Conservation (phyloP, 768 basidiomycete species). For the Phaeotremella skinneri region DNA sequence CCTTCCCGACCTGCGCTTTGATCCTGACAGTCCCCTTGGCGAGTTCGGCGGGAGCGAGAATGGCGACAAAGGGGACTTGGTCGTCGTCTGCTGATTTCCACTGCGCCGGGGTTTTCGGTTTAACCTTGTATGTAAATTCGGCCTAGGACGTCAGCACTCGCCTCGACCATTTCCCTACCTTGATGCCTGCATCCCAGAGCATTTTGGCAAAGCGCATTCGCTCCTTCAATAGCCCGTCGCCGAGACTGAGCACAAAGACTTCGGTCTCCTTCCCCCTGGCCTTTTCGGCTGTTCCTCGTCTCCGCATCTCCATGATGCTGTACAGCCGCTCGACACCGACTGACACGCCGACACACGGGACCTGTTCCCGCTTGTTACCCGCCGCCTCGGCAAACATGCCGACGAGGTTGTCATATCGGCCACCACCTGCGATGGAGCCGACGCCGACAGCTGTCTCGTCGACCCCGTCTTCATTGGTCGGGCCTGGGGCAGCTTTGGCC, state of each 20-base stretch:
- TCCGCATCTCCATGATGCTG: constrained; percentile 79
- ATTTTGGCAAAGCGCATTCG: constrained; percentile 75
- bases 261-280: constrained; percentile 86
- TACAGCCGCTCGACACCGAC: constrained; percentile 94
- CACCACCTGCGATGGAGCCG: constrained; percentile 98
- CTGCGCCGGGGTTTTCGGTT: constrained; percentile 82
- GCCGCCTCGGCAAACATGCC: constrained; percentile 75
- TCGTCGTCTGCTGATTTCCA: constrained; percentile 88
- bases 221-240: constrained; percentile 74
- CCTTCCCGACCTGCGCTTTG: constrained; percentile 76
- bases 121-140: constrained; percentile 88
- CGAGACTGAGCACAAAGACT: constrained; percentile 88
- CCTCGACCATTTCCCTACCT: constrained; percentile 58
- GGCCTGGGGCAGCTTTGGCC: constrained; percentile 26
- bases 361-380: constrained; percentile 59
- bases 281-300: constrained; percentile 58
- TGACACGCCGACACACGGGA: constrained; percentile 89
- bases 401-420: constrained; percentile 92
- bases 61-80: constrained; percentile 86
- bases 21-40: constrained; percentile 80
- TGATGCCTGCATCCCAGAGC: constrained; percentile 80
- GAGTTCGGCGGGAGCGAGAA: constrained; percentile 83
- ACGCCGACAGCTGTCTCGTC: constrained; percentile 93
- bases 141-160: constrained; percentile 56
- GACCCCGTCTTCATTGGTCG: constrained; percentile 70